Conservation (phyloP, 768 basidiomycete genomes). For the Auriscalpium microsporum region DNA sequence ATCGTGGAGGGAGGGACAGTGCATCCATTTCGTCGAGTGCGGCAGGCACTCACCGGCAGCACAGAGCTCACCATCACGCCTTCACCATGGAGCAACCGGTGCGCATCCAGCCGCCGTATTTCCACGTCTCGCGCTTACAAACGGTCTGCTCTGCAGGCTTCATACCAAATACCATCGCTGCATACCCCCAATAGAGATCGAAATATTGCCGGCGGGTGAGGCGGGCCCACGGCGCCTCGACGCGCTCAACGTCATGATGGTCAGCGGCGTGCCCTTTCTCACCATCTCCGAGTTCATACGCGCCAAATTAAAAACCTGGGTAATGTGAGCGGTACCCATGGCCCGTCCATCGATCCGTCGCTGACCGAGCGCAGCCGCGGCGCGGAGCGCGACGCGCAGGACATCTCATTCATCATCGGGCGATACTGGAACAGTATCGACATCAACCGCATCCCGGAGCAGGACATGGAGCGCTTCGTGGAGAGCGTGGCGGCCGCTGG, state of each 20-base stretch:
- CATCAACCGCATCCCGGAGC: conserved; percentile 78
- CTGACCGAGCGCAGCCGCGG: conserved; percentile 42
- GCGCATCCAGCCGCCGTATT: conserved; percentile 14
- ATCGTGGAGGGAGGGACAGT: conserved; percentile 68
- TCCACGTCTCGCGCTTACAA: conserved; percentile 4
- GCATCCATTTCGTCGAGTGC: conserved; percentile 72
- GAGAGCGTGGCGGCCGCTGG: conserved; percentile 47
- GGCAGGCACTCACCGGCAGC: conserved; percentile 61
- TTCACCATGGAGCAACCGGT: conserved; percentile 87
- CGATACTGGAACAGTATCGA: conserved; percentile 79
- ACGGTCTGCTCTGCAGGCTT: conserved; percentile 36
- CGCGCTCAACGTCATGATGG: conserved; percentile 52
- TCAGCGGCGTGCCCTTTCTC: conserved; percentile 71
- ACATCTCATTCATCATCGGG: conserved; percentile 62
- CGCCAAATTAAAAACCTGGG: conserved; percentile 78
- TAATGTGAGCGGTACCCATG: conserved; percentile 45
- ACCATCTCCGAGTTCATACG: conserved; percentile 81
- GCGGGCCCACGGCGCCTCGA: conserved; percentile 72
- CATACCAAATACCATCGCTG: conserved; percentile 67
- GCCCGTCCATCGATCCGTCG: conserved; percentile 5
- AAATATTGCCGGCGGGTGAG: conserved; percentile 76
- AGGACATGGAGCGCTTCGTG: conserved; percentile 77
- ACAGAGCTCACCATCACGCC: conserved; percentile 58
- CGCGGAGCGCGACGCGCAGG: conserved; percentile 65
- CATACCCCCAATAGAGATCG: conserved; percentile 81